phyloP scores from a whole-genome alignment of 345 rosid genomes.

The Turnera subulata region DNA sequence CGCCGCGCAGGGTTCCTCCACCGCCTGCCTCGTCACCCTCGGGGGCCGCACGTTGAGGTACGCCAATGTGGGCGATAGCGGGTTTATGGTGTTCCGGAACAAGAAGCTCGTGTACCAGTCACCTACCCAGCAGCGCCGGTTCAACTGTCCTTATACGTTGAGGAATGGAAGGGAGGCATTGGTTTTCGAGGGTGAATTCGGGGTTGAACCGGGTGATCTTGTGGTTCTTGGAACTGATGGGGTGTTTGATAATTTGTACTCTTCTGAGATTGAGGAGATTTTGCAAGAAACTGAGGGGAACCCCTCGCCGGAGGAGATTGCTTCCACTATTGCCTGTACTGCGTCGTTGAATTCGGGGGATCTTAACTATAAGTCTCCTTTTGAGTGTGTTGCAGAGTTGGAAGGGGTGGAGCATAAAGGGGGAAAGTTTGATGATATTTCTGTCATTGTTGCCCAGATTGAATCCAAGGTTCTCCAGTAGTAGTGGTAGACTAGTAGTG shows the following conservation, averaged over 20 bases:
- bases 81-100: neutral
- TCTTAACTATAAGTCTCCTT: neutral
- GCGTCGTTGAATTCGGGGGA: neutral
- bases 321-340: neutral
- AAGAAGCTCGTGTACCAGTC: neutral
- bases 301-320: neutral
- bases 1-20: neutral
- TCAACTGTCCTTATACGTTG: neutral
- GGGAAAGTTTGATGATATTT: neutral
- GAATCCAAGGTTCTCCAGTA: too few species aligned
- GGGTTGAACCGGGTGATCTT: neutral
- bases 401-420: neutral
- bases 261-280: neutral
- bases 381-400: neutral
- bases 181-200: neutral
- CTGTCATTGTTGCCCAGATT: neutral
- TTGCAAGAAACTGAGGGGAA: neutral
- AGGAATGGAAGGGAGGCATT: neutral
- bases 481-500: too few species aligned
- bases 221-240: constrained; percentile 1
- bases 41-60: neutral
- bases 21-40: constrained; percentile 1
- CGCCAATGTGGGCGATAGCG: neutral
- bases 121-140: neutral
- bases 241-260: neutral